Evolutionary conservation across 1,284 basidiomycete genomes (phyloP), one percentile per base, ranked within the genome.

Genomic region (Volvariella surrecta): DNA sequence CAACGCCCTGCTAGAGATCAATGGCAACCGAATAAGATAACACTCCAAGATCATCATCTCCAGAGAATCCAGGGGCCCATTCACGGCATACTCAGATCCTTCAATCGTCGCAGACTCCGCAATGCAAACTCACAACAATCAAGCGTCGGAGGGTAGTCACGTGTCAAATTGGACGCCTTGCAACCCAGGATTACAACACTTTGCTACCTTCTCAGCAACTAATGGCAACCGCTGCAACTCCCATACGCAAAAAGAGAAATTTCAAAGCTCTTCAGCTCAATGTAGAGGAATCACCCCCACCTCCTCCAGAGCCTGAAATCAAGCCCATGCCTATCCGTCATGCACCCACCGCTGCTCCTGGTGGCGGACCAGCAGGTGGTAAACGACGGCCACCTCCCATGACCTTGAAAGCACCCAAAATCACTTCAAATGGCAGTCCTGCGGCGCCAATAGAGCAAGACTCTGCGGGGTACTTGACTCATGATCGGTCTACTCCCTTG

Each of bases 221-320:
- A 7, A 46, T 46, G 45, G 40, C 45, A 19, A 39, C 38, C 15
- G 34, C 34, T 7, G 15, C 53, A 22, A 58, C 58, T 42, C 64
- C 67, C 39, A 64, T 72, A 46, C 68, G 70, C 58, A 71, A 70
- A 59, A 72, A 72, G 49, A 63, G 70, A 44, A 72, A 72, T 50
- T 70, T 70, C 58, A 67, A 69, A 51, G 67, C 62, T 30, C 61
- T 72, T 10, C 66, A 70, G 56, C 63, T 72, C 48, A 54, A 54
- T 19, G 63, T 60, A 15, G 48, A 58, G 8, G 55, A 53, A n/a
- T 50, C 61, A 32, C 52, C 46, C 15, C 53, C 54, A 16, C 40
- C 47, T 4, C 28, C 50, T 15, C 46, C 48, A 10, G 50, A 54
- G 34, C 20, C 48, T 19, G 54, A 55, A 35, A 35, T 45, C 13